Evolutionary conservation across 176 grass and related monocot genomes (phyloP).

Genomic region (Zoysia pacifica): DNA sequence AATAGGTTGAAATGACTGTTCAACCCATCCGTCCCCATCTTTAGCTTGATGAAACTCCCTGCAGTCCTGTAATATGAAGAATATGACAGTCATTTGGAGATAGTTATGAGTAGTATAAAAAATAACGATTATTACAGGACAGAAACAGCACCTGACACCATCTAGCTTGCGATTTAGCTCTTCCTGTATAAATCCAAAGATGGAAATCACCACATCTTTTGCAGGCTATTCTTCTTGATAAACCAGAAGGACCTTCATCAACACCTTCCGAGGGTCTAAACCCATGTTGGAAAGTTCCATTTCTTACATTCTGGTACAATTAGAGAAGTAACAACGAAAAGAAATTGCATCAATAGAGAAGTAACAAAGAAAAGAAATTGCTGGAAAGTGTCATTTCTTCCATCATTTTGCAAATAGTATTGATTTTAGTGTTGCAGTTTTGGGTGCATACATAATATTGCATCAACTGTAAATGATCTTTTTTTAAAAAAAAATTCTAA

Average conservation of each 20-base stretch:
- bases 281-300: constrained; percentile 67
- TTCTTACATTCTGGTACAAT: constrained; percentile 70
- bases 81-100: not conserved
- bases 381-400: too few relatives aligned
- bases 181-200: constrained; percentile 83
- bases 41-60: constrained; percentile 97
- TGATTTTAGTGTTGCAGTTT: too few relatives aligned
- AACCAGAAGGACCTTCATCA: constrained; percentile 65
- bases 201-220: constrained; percentile 89
- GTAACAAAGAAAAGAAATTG: not conserved
- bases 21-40: constrained; percentile 99
- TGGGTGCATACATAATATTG: too few relatives aligned
- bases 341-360: constrained; percentile 17
- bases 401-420: too few relatives aligned
- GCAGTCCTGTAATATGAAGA: constrained; percentile 63
- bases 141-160: constrained; percentile 88
- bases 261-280: constrained; percentile 81
- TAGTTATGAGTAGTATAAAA: constrained; percentile 18
- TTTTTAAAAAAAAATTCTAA: too few relatives aligned
- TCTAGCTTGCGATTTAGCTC: constrained; percentile 86
- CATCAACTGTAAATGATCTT: too few relatives aligned
- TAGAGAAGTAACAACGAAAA: constrained; percentile 30
- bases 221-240: constrained; percentile 93
- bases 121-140: constrained; percentile 16
- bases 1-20: constrained; percentile 86